These are phyloP conservation scores for Medicago arabica DNA, from an alignment of 306 rosid species.

Conservation along the genomic window DNA sequence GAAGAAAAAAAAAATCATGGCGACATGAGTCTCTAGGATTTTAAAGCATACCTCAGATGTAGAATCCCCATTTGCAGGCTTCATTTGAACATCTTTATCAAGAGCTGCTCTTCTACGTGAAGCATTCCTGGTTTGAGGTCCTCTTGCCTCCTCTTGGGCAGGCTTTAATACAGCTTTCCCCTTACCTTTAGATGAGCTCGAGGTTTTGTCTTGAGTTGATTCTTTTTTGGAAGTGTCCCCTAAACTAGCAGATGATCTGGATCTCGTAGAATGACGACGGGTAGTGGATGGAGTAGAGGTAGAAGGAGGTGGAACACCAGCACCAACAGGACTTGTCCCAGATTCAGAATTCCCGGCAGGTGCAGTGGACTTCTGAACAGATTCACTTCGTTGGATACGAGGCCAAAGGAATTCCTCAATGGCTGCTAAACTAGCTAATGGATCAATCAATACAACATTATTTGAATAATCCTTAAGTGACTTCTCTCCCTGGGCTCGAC, in stretches of 20 bases:
- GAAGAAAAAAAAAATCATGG: neutral
- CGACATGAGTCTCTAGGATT: constrained; percentile 8
- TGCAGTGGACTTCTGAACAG: constrained; percentile 72
- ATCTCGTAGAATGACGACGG: constrained; percentile 86
- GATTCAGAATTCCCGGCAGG: constrained; percentile 85
- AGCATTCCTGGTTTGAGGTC: constrained; percentile 94
- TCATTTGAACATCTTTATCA: constrained; percentile 82
- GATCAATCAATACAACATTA: constrained; percentile 91
- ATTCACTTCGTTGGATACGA: constrained; percentile 86
- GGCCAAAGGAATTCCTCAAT: constrained; percentile 99
- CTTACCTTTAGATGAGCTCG: constrained; percentile 88
- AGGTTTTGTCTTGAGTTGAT: constrained; percentile 71
- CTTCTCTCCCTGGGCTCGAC: constrained; percentile 95
- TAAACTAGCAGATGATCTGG: constrained; percentile 82
- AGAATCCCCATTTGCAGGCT: constrained; percentile 82
- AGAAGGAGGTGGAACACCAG: constrained; percentile 76
- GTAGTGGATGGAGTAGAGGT: constrained; percentile 67
- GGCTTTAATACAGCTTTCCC: constrained; percentile 96
- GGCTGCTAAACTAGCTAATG: constrained; percentile 94
- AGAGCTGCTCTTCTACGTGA: constrained; percentile 84
- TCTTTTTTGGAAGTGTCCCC: constrained; percentile 75
- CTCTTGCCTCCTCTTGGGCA: constrained; percentile 81
- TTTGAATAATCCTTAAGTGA: constrained; percentile 91
- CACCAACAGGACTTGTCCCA: constrained; percentile 72
- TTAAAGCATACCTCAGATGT: constrained; percentile 85